Base-by-base conservation (phyloP, 768 basidiomycete genomes). In the Cystofilobasidium macerans region DNA sequence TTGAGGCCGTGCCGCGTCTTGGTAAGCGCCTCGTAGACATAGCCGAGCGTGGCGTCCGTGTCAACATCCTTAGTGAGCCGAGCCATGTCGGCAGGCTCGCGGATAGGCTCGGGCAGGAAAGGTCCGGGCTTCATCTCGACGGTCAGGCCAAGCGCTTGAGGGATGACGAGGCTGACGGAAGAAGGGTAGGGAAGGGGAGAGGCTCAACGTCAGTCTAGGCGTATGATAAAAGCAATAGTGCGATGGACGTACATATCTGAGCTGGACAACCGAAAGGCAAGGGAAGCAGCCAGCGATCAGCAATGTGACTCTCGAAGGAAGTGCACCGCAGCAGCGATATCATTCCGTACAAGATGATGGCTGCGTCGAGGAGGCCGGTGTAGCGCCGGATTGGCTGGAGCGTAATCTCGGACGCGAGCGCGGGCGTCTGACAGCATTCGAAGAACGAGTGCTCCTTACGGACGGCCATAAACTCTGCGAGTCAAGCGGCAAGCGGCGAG, bases 311-410 rank as follows among this genome's bases (percentile, higher is more conserved):
- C n/a, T n/a, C n/a, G n/a, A n/a, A n/a, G n/a, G n/a, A 51, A 30
- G 8, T 8, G 48, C 14, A 30, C 30, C 7, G 48, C 8, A 26
- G 24, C 24, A 33, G 47, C 20, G 32, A n/a, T 36, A 24, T 47
- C 11, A 43, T 78, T 98, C 98, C 95, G 71, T 85, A 88, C 80
- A 99, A 99, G 77, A 98, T 97, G 78, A 98, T 98, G 63, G 91
- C 83, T 13, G 94, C 94, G 77, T 98, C 95, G 72, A 99, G 76
- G 40, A 93, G 82, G 53, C 86, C 89, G 1, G 83, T 75, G 77
- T 88, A 98, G 53, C 91, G 85, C 58, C 86, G 83, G 72, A 98
- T 89, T 59, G 95, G 95, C 76, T 98, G 95, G 24, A 97, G 77
- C 18, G 95, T 98, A 72, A 99, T 80, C 73, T 90, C 84, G 45